Evolutionary conservation across 352 stramenopile genomes (phyloP).

Genomic region (Phytophthora pini): DNA sequence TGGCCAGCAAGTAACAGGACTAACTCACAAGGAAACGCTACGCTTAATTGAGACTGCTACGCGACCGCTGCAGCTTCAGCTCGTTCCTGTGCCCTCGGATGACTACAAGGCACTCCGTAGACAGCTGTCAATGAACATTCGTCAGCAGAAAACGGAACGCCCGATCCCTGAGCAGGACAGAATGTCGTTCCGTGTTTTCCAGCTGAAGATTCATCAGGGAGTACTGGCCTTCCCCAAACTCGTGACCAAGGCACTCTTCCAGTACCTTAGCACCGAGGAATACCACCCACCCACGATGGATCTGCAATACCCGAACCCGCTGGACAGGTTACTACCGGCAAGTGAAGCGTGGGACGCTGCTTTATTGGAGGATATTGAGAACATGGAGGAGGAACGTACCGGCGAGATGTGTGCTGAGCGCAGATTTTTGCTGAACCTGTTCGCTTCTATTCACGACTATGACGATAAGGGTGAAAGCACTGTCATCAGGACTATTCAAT

Average conservation of each 20-base stretch:
- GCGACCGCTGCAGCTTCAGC: constrained; percentile 72
- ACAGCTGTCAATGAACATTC: constrained; percentile 87
- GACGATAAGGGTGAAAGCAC: constrained; percentile 89
- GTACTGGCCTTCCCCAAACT: constrained; percentile 76
- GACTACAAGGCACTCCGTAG: constrained; percentile 78
- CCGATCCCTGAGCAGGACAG: constrained; percentile 85
- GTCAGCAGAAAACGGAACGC: constrained; percentile 82
- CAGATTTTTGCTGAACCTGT: constrained; percentile 83
- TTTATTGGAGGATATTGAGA: constrained; percentile 62
- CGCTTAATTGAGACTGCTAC: constrained; percentile 83
- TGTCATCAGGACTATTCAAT: constrained; percentile 86
- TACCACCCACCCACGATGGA: constrained; percentile 66
- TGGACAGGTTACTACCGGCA: constrained; percentile 55
- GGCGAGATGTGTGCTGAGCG: constrained; percentile 83
- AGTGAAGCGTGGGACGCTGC: constrained; percentile 60
- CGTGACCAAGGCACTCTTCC: constrained; percentile 69
- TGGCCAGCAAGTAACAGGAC: constrained; percentile 68
- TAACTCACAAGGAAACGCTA: constrained; percentile 89
- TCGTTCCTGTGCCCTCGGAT: constrained; percentile 74
- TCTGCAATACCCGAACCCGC: constrained; percentile 53
- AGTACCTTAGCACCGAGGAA: constrained; percentile 79
- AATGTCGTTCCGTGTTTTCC: constrained; percentile 88
- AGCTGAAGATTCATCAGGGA: constrained; percentile 86
- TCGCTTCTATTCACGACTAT: constrained; percentile 86
- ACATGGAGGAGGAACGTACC: constrained; percentile 65